Conservation (phyloP, 352 stramenopile species). For the Globisporangium splendens region DNA sequence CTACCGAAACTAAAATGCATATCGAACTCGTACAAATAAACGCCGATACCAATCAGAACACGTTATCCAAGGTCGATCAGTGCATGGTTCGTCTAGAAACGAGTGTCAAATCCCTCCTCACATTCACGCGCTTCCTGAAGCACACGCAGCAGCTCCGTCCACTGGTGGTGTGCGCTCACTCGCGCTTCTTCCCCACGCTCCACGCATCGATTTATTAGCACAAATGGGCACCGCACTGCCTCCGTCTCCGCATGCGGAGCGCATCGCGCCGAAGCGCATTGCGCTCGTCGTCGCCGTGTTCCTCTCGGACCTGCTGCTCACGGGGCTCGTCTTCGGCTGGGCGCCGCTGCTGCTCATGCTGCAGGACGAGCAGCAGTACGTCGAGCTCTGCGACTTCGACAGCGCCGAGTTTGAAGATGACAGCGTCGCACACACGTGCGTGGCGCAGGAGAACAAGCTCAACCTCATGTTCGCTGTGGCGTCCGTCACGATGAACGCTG, state of each 20-base stretch:
- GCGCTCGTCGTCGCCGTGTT: slow-evolving; percentile 68
- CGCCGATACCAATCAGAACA: background rate
- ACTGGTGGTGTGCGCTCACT: slow-evolving; percentile 7
- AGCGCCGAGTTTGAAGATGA: slow-evolving; percentile 17
- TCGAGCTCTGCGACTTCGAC: slow-evolving; percentile 52
- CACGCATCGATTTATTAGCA: background rate
- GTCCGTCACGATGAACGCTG: slow-evolving; percentile 76
- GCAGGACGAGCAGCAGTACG: slow-evolving; percentile 77
- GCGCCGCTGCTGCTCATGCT: slow-evolving; percentile 82
- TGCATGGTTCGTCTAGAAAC: background rate
- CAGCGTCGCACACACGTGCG: slow-evolving; percentile 28
- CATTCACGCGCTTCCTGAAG: background rate
- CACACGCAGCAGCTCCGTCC: background rate
- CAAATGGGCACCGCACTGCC: slow-evolving; percentile 7
- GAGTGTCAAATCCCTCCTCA: background rate
- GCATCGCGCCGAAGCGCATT: slow-evolving; percentile 42
- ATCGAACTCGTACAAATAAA: background rate
- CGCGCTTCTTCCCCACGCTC: background rate
- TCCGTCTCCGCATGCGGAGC: slow-evolving; percentile 1
- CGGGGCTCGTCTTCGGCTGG: slow-evolving; percentile 86
- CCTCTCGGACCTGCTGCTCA: slow-evolving; percentile 78
- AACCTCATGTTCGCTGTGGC: slow-evolving; percentile 86
- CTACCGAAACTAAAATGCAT: background rate
- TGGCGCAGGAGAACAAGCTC: slow-evolving; percentile 79
- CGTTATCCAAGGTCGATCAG: slow-evolving; percentile 3